Evolutionary conservation across 306 rosid genomes (phyloP), one percentile per base, ranked within the genome.

Genomic region (Vigna radiata): DNA sequence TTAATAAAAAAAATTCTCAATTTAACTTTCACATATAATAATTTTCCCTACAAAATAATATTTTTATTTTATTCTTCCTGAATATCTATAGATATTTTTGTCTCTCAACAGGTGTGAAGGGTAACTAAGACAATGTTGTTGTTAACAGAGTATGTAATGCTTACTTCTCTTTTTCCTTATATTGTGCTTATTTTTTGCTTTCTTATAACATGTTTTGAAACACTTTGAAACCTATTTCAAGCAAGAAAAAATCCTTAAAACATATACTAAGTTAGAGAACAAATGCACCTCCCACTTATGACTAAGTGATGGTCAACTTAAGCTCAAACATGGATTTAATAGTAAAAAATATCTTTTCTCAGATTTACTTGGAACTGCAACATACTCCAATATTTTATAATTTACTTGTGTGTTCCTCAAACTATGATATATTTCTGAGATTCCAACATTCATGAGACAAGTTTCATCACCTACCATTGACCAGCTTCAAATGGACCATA

Each of bases 321-420:
- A 23, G 43, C 43, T 39, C 7, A 56, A 72, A 55, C 6, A 8
- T 39, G 13, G 15, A 52, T 50, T 23, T 58, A 44, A 59, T 59
- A 44, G 46, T 39, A 72, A 73, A 14, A 6, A 14, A 9, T 72
- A 2, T 44, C 16, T 2, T n/a, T 21, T 54, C 49, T 79, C 67
- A 61, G 53, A 49, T 8, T 10, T 68, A 48, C 64, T 60, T 60
- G 49, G 66, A 58, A 60, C 43, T 60, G 13, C 62, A 70, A 46
- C 25, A 63, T 49, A 37, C 55, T 1, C 29, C 12, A 37, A 52
- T 9, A 7, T 7, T 39, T 39, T 7, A 7, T 8, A 6, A 41
- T 62, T 79, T 44, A 66, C 56, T 47, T 60, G 58, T 56, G 80
- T 33, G 37, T 33, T 39, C 73, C 66, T 53, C 53, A 25, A 53